These are phyloP conservation scores for Pichia sp. DNA, from an alignment of 1,139 yeast genomes.

Conservation along the genomic window DNA sequence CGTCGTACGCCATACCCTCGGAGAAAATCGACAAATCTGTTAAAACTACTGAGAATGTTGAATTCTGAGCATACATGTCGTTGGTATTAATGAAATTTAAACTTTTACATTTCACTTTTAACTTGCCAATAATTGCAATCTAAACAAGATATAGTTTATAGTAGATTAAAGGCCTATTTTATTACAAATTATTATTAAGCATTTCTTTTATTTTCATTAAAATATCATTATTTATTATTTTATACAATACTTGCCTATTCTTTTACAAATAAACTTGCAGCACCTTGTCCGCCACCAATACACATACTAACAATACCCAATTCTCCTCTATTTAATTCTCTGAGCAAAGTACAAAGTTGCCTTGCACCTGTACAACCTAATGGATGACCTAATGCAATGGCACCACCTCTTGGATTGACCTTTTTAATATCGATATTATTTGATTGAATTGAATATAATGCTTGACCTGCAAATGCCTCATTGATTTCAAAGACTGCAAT, in stretches of 20 bases:
- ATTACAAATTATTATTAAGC: no score
- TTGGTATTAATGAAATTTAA: no score
- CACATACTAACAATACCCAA: conserved; percentile 94
- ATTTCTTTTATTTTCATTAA: no score
- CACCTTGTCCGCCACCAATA: conserved; percentile 98
- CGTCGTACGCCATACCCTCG: no score
- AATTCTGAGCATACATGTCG: no score
- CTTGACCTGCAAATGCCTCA: conserved; percentile 96
- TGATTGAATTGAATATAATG: conserved; percentile 64
- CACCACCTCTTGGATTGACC: conserved; percentile 92
- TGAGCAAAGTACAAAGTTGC: conserved; percentile 80
- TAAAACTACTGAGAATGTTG: no score
- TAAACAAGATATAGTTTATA: no score
- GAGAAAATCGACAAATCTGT: no score
- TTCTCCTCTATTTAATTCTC: conserved; percentile 74
- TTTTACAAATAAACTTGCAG: conserved; percentile 76
- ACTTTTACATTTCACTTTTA: no score
- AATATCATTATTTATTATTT: no score
- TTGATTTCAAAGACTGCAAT: conserved; percentile 77
- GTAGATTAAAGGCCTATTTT: no score
- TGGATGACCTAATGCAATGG: conserved; percentile 94
- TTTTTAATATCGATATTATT: conserved; percentile 62
- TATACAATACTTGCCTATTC: conserved; percentile 36
- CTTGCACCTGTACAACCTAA: conserved; percentile 95
- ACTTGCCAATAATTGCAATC: no score